phyloP scores from a whole-genome alignment of 2,329 filamentous ascomycete species.

The Ascosphaera acerosa region DNA sequence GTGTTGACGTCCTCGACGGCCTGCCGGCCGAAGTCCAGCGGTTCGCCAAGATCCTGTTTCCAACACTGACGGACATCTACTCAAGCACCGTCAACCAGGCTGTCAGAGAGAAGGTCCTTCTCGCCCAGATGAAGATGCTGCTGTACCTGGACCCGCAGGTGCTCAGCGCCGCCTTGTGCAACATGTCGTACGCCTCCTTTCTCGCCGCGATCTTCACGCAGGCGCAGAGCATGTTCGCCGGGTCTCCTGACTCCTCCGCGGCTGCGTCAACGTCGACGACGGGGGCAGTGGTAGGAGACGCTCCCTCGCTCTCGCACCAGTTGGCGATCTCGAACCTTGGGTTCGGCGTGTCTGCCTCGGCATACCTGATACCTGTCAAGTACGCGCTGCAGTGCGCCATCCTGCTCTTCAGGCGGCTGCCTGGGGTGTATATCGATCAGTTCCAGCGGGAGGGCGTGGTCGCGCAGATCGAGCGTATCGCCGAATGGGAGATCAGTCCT shows the following conservation, averaged over 20 bases:
- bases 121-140: slow-evolving; percentile 92
- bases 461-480: slow-evolving; percentile 63
- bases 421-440: slow-evolving; percentile 78
- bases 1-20: slow-evolving; percentile 53
- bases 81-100: slow-evolving; percentile 91
- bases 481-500: slow-evolving; percentile 13
- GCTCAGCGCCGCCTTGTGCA: slow-evolving; percentile 57
- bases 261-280: not conserved
- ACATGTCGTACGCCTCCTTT: slow-evolving; percentile 88
- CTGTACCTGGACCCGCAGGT: slow-evolving; percentile 76
- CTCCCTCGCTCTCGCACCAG: slow-evolving; percentile 56
- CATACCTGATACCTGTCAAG: slow-evolving; percentile 28
- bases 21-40: slow-evolving; percentile 72
- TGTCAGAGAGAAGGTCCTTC: slow-evolving; percentile 83
- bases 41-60: slow-evolving; percentile 79
- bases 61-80: slow-evolving; percentile 86
- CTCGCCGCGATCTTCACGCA: slow-evolving; percentile 86
- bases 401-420: slow-evolving; percentile 58
- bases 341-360: not conserved
- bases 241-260: not conserved
- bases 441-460: slow-evolving; percentile 95
- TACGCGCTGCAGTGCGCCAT: slow-evolving; percentile 75
- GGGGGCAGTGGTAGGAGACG: too few species aligned
- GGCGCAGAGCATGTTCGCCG: slow-evolving; percentile 19
- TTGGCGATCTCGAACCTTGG: too few species aligned